A percentile compares a stretch with the other conserved stretches of the same genome.
These are phyloP conservation scores for Punica granatum DNA, from an alignment of 345 rosid genomes.

Conservation along the genomic window DNA sequence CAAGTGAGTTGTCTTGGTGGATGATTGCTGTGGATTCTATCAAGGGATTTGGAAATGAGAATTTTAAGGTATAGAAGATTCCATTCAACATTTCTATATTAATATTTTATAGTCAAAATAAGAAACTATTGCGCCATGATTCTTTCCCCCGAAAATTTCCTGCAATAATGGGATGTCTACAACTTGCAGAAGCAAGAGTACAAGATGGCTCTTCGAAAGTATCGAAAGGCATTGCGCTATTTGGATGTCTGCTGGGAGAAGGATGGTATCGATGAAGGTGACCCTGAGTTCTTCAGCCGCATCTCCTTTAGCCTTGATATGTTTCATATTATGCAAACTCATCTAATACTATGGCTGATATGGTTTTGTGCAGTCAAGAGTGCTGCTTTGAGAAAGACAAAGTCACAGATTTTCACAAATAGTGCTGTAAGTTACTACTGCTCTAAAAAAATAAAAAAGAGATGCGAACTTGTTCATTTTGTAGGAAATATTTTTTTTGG, in stretches of 20 bases:
- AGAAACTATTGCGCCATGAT: background rate
- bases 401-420: slow-evolving; percentile 86
- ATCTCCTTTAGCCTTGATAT: slow-evolving; percentile 1
- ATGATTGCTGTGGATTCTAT: slow-evolving; percentile 68
- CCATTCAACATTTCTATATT: background rate
- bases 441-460: background rate
- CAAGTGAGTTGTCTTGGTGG: slow-evolving; percentile 88
- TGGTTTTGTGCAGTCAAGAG: slow-evolving; percentile 48
- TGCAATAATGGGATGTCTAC: background rate
- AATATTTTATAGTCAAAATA: background rate
- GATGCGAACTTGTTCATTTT: background rate
- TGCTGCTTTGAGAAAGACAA: slow-evolving; percentile 67
- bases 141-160: background rate
- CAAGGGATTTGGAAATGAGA: slow-evolving; percentile 73
- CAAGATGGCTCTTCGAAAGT: slow-evolving; percentile 92
- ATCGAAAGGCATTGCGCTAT: slow-evolving; percentile 77
- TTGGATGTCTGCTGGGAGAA: slow-evolving; percentile 97
- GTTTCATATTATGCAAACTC: too few species aligned
- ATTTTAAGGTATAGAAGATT: slow-evolving; percentile 50
- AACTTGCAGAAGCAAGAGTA: slow-evolving; percentile 66
- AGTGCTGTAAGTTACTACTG: slow-evolving; percentile 58
- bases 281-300: too few species aligned
- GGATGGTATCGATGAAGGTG: slow-evolving; percentile 88
- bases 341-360: too few species aligned
- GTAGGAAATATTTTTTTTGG: background rate